These are phyloP conservation scores for Camellia granthamiana DNA, from an alignment of 148 eudicot genomes.

Conservation along the genomic window DNA sequence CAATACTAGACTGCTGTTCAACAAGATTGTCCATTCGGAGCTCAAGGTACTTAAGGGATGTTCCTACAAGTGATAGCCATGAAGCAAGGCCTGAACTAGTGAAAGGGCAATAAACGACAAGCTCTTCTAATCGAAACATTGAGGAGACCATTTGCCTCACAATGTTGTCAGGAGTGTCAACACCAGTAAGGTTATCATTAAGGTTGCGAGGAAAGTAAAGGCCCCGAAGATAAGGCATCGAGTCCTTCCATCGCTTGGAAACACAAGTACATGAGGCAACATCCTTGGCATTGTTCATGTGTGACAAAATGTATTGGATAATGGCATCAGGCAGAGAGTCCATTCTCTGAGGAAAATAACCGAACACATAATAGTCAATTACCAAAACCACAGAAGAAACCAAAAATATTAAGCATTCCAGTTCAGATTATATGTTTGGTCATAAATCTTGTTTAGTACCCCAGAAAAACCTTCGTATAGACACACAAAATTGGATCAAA, in stretches of 20 bases:
- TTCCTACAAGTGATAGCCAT: slow-evolving; percentile 53
- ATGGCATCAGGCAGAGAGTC: slow-evolving; percentile 78
- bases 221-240: slow-evolving; percentile 58
- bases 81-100: slow-evolving; percentile 53
- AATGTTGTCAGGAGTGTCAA: slow-evolving; percentile 45
- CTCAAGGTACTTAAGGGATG: slow-evolving; percentile 65
- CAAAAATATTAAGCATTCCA: background rate
- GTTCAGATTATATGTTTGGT: background rate
- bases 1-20: slow-evolving; percentile 29
- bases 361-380: slow-evolving; percentile 32
- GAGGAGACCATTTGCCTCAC: slow-evolving; percentile 53
- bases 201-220: slow-evolving; percentile 80
- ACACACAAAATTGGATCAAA: background rate
- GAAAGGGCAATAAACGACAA: slow-evolving; percentile 93
- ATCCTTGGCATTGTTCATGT: slow-evolving; percentile 74
- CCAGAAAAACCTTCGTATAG: background rate
- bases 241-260: slow-evolving; percentile 80
- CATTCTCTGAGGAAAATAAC: slow-evolving; percentile 50
- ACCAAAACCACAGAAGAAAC: background rate
- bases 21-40: slow-evolving; percentile 71
- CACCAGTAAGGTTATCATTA: slow-evolving; percentile 40
- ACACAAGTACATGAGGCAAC: slow-evolving; percentile 73
- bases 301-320: slow-evolving; percentile 69
- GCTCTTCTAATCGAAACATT: slow-evolving; percentile 56
- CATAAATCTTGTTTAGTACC: background rate